These are phyloP conservation scores for Casuarina cunninghamiana DNA, from an alignment of 306 rosid species.

Conservation along the genomic window DNA sequence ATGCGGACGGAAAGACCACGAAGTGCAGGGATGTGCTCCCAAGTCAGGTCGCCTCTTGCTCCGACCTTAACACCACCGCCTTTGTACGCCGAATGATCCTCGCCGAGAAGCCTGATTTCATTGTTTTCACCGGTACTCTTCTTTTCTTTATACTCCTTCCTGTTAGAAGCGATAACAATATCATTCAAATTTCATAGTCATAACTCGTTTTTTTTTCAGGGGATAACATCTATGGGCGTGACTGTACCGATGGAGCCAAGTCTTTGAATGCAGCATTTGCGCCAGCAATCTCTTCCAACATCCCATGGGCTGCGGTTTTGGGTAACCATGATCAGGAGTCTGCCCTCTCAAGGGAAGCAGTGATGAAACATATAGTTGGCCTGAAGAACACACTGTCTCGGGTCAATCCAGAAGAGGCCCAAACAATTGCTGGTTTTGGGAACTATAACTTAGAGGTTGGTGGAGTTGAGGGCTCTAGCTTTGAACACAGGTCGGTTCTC, in stretches of 20 bases:
- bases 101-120: conserved; percentile 92
- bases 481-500: conserved; percentile 80
- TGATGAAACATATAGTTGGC: conserved; percentile 77
- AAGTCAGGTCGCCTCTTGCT: conserved; percentile 53
- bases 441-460: conserved; percentile 80
- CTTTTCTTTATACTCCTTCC: neutral
- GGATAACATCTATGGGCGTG: conserved; percentile 72
- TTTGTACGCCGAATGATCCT: conserved; percentile 68
- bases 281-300: conserved; percentile 80
- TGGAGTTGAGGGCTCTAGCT: conserved; percentile 66
- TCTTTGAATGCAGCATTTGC: conserved; percentile 83
- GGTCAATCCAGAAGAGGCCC: conserved; percentile 58
- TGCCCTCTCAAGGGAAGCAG: conserved; percentile 81
- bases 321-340: conserved; percentile 99
- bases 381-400: conserved; percentile 69
- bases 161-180: no score
- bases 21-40: conserved; percentile 65
- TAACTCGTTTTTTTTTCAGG: conserved; percentile 44
- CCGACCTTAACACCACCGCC: conserved; percentile 85
- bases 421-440: conserved; percentile 80
- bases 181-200: no score
- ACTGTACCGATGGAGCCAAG: conserved; percentile 63
- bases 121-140: conserved; percentile 79
- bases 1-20: conserved; percentile 63
- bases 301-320: conserved; percentile 88